Conservation (phyloP, 176 grass and related monocot species). For the Aegilops sharonensis region DNA sequence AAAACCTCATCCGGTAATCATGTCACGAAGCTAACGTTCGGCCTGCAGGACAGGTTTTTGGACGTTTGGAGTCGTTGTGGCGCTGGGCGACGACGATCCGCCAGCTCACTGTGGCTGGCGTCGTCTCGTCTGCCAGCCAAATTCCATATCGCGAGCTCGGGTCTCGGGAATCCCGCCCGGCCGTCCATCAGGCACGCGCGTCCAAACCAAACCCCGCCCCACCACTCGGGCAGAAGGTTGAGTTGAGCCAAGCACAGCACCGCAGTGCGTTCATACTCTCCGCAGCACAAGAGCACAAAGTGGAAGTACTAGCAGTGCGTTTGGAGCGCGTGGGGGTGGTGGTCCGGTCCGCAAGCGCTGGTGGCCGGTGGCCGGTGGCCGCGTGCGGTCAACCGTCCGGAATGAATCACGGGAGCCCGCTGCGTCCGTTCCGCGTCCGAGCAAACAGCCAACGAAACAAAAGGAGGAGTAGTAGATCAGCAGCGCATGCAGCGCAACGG, state of each 20-base stretch:
- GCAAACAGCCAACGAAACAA: neutral
- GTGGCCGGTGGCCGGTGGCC: no score
- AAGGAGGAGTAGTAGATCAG: no score
- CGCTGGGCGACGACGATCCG: neutral
- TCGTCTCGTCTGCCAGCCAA: neutral
- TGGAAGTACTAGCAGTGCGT: neutral
- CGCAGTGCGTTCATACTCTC: neutral
- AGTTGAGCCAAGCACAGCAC: no score
- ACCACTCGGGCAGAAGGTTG: no score
- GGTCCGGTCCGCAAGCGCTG: neutral
- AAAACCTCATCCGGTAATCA: neutral
- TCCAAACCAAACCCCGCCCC: neutral
- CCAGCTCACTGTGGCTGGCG: conserved; percentile 5
- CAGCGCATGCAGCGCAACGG: neutral
- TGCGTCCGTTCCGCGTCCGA: neutral
- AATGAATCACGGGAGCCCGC: neutral
- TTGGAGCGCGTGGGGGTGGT: neutral
- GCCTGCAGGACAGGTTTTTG: neutral
- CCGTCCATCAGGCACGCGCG: neutral
- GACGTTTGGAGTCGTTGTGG: neutral
- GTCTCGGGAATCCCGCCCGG: neutral
- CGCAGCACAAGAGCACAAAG: no score
- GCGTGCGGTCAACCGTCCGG: neutral
- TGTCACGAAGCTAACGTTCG: neutral
- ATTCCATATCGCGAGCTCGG: neutral